Evolutionary conservation across 306 rosid species (phyloP).

Genomic region (Trifolium fragiferum): DNA sequence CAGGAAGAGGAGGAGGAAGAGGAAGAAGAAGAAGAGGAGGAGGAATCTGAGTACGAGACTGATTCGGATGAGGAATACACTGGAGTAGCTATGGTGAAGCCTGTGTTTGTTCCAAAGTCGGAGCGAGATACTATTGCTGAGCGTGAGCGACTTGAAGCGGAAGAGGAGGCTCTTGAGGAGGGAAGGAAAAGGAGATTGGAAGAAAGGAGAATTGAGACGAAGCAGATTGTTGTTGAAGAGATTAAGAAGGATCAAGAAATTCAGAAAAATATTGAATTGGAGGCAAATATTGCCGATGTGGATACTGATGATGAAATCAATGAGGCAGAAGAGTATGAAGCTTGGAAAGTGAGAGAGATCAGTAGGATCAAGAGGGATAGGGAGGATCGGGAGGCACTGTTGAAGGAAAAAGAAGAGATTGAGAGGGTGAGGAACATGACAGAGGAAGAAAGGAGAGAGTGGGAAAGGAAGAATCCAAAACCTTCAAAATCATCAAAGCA

Average conservation of each 20-base stretch:
- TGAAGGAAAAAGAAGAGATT: slow-evolving; percentile 90
- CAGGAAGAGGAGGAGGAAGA: slow-evolving; percentile 85
- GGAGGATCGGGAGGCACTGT: slow-evolving; percentile 79
- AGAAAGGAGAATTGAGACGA: slow-evolving; percentile 84
- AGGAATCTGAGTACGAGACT: slow-evolving; percentile 91
- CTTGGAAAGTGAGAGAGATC: slow-evolving; percentile 95
- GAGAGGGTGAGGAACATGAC: slow-evolving; percentile 94
- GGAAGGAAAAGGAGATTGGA: slow-evolving; percentile 74
- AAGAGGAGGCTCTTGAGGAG: slow-evolving; percentile 81
- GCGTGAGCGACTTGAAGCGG: slow-evolving; percentile 92
- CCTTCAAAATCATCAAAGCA: slow-evolving; percentile 61
- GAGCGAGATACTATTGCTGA: slow-evolving; percentile 96
- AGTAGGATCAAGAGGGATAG: slow-evolving; percentile 94
- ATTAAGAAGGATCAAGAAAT: slow-evolving; percentile 86
- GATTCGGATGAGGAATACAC: slow-evolving; percentile 87
- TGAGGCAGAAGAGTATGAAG: slow-evolving; percentile 96
- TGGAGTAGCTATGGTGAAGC: slow-evolving; percentile 92
- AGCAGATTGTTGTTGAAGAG: slow-evolving; percentile 93
- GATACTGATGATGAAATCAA: slow-evolving; percentile 96
- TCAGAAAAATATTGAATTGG: slow-evolving; percentile 83
- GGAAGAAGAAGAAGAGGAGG: slow-evolving; percentile 79
- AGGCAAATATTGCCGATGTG: slow-evolving; percentile 87
- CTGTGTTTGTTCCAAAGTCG: slow-evolving; percentile 88
- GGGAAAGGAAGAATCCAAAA: slow-evolving; percentile 97
- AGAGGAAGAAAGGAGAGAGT: slow-evolving; percentile 97